Evolutionary conservation across 805 yeast species (phyloP).

Genomic region (Suhomyces faveliae): DNA sequence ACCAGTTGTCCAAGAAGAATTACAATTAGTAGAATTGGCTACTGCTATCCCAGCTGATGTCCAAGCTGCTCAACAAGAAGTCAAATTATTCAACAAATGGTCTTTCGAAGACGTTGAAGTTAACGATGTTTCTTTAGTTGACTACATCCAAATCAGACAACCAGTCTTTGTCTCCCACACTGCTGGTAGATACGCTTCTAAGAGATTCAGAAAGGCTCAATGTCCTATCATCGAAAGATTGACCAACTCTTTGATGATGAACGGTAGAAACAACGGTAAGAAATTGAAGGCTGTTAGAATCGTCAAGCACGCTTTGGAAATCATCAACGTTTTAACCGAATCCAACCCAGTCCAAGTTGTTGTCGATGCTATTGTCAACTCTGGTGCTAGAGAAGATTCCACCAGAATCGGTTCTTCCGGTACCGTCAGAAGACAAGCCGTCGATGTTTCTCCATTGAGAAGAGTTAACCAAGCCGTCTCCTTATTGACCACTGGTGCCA

Average conservation of each 20-base stretch:
- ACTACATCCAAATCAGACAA: constrained; percentile 96
- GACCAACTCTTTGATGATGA: constrained; percentile 99
- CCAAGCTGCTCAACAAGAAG: constrained; percentile 92
- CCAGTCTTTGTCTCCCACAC: constrained; percentile 99
- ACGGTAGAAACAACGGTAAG: constrained; percentile 99
- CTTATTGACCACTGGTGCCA: constrained; percentile 97
- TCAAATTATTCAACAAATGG: constrained; percentile 99
- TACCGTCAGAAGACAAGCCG: constrained; percentile 99
- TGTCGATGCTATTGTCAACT: constrained; percentile 99
- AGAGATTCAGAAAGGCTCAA: constrained; percentile 99
- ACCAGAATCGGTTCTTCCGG: constrained; percentile 99
- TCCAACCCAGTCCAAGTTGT: constrained; percentile 99
- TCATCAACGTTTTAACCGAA: constrained; percentile 95
- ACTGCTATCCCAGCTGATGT: constrained; percentile 96
- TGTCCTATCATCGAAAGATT: constrained; percentile 99
- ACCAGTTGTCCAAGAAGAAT: constrained; percentile 84
- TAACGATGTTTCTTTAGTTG: constrained; percentile 96
- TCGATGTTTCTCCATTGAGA: constrained; percentile 99
- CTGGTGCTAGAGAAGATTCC: constrained; percentile 99
- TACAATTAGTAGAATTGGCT: constrained; percentile 81
- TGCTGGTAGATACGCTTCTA: constrained; percentile 99
- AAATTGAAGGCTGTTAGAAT: constrained; percentile 99
- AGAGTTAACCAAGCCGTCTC: constrained; percentile 99
- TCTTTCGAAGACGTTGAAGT: constrained; percentile 96
- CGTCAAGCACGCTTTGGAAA: constrained; percentile 98